phyloP scores from a whole-genome alignment of 208 protist genomes.

The Polymyxa betae region DNA sequence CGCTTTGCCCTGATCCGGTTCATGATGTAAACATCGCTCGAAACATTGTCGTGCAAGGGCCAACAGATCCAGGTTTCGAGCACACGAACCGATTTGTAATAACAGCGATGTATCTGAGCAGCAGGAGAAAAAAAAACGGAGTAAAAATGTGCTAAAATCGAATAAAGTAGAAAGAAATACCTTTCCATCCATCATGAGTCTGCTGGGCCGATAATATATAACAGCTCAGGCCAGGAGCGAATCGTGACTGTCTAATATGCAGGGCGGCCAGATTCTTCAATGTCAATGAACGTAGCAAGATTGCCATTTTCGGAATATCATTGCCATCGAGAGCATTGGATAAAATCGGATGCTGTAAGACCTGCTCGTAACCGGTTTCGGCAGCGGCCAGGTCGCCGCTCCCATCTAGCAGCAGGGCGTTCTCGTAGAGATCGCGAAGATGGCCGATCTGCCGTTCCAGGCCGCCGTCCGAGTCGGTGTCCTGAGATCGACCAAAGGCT shows the following conservation, averaged over 20 bases:
- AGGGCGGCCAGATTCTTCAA: constrained; percentile 27
- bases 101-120: constrained; percentile 7
- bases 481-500: not conserved
- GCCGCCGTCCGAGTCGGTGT: not conserved
- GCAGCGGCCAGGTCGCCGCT: not conserved
- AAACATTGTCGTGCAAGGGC: constrained; percentile 12
- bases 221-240: constrained; percentile 7
- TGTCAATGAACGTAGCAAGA: not conserved
- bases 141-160: not conserved
- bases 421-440: not conserved
- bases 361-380: not conserved
- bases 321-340: not conserved
- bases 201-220: not conserved
- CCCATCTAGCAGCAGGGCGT: not conserved
- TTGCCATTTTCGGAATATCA: not conserved
- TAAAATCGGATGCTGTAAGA: not conserved
- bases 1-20: not conserved
- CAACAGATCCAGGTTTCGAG: constrained; percentile 16
- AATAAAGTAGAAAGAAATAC: not conserved
- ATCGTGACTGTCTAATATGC: not conserved
- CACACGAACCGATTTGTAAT: not conserved
- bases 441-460: not conserved
- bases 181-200: not conserved
- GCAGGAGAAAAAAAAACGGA: not conserved
- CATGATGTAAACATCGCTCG: not conserved